Evolutionary conservation across 352 stramenopile genomes (phyloP), one percentile per base, ranked within the genome.

Genomic region (Phytophthora kernoviae): DNA sequence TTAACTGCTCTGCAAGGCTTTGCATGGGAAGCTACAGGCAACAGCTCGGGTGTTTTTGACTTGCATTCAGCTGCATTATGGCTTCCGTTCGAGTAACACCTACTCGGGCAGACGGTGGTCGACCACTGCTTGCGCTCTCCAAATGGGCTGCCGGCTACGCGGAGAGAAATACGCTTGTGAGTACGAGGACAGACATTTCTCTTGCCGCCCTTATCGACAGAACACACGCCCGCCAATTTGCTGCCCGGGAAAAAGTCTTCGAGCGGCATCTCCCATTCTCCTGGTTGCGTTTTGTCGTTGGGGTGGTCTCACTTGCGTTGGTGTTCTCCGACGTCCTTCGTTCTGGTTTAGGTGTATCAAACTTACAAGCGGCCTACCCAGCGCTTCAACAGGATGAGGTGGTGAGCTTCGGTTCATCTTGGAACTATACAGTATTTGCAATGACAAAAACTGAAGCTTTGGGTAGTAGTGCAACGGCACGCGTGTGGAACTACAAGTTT

Each of bases 401-500:
- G 6, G 8, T 77, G 22, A 59, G 56, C 48, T 74, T 74, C 47
- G 65, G 62, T 6, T 61, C 65, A 2, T 66, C 65, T 4, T 74
- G 65, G 65, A 70, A 70, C 37, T 73, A 73, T 56, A 63, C 65
- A 1, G 59, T 73, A n/a, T 60, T 73, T 42, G 43, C 56, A 21
- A 24, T 51, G 1, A 70, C 59, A 3, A 62, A 60, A 17, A 41
- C 39, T 7, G 54, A 75, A 52, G 62, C 66, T 14, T 4, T 7
- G 0, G 56, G 20, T 17, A 17, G 40, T 5, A 54, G 20, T 14
- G 27, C 27, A 1, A 75, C 51, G 1, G 55, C 54, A 6, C 51
- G 53, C 3, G 49, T 74, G 0, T 75, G 67, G 71, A 72, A 41
- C 27, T 79, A 79, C 67, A 79, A 79, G 37, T 75, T 61, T 8